phyloP scores from a whole-genome alignment of 177 flowering plant species.

The Telopea speciosissima region DNA sequence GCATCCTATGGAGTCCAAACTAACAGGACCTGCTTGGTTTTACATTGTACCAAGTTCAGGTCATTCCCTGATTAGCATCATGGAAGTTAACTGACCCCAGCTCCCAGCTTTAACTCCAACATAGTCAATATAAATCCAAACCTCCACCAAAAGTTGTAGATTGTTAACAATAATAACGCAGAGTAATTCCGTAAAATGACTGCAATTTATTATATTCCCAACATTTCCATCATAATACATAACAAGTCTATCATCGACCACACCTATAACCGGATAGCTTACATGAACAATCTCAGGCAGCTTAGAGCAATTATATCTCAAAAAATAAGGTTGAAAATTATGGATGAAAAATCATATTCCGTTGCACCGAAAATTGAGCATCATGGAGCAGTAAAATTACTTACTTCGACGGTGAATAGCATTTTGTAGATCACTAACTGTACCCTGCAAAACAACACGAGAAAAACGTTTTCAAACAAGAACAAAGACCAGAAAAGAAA shows the following conservation, averaged over 20 bases:
- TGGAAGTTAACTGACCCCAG: no score
- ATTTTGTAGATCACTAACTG: background rate
- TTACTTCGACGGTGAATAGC: constrained; percentile 4
- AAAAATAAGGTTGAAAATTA: background rate
- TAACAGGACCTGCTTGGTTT: no score
- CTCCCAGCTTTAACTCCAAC: no score
- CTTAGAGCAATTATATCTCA: background rate
- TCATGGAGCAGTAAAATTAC: background rate
- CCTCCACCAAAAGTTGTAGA: no score
- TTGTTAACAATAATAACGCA: no score
- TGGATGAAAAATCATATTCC: background rate
- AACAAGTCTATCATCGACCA: background rate
- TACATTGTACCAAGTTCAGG: no score
- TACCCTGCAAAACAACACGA: background rate
- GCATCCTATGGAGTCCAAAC: no score
- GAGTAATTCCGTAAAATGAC: no score
- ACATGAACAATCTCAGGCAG: background rate
- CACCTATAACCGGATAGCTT: background rate
- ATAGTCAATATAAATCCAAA: no score
- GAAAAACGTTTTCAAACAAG: background rate
- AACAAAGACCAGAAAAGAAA: no score
- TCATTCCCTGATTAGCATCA: no score
- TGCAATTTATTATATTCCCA: no score
- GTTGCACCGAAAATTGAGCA: background rate
- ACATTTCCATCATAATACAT: background rate